phyloP scores from a whole-genome alignment of 129 eudicot genomes.

The Deinandra increscens region DNA sequence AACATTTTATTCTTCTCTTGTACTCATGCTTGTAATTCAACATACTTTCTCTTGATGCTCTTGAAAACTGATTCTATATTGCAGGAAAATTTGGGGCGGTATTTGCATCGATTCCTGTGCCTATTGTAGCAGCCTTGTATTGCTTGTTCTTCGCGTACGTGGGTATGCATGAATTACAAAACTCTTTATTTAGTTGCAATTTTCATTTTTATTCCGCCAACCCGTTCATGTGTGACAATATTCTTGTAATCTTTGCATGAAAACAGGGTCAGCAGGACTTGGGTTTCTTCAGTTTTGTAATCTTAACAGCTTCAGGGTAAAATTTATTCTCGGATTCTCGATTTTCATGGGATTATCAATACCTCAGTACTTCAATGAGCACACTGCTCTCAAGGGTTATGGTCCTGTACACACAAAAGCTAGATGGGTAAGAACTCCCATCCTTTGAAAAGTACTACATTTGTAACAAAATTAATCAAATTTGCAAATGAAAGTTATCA shows the following conservation, averaged over 20 bases:
- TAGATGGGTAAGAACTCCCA: conserved; percentile 69
- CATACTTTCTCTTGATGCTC: neutral
- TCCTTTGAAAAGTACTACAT: neutral
- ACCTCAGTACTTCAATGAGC: conserved; percentile 91
- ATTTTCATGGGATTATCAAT: conserved; percentile 89
- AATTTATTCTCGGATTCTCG: conserved; percentile 84
- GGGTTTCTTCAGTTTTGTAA: conserved; percentile 93
- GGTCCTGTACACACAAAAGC: conserved; percentile 88
- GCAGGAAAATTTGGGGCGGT: conserved; percentile 95
- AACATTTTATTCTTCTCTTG: neutral
- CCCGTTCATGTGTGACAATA: neutral
- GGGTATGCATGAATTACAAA: conserved; percentile 46
- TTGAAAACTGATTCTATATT: neutral
- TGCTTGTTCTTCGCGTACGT: conserved; percentile 90
- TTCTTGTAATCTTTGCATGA: neutral
- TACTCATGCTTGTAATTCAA: neutral
- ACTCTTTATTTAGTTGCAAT: neutral
- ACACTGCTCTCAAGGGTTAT: conserved; percentile 54
- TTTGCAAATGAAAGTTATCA: conserved; percentile 1
- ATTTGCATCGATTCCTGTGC: conserved; percentile 93
- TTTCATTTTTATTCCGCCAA: neutral
- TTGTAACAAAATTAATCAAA: neutral
- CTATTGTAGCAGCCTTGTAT: conserved; percentile 84
- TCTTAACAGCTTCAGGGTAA: conserved; percentile 84
- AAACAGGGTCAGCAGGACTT: conserved; percentile 80